phyloP scores from a whole-genome alignment of 1,284 basidiomycete species.

The Austroboletus olivaceoglutinosus region DNA sequence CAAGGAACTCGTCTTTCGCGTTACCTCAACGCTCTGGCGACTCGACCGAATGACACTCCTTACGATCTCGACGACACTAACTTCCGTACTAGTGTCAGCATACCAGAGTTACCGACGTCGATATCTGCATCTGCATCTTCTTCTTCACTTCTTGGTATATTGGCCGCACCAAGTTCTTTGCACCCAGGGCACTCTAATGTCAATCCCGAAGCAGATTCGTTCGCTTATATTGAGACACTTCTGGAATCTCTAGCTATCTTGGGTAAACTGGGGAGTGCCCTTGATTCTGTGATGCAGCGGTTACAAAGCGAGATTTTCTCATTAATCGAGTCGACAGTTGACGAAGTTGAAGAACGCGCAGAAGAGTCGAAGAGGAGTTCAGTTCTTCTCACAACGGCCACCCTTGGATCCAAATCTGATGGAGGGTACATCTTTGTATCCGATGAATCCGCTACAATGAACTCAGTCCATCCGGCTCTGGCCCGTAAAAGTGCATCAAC shows the following conservation, averaged over 20 bases:
- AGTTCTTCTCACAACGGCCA: slow-evolving; percentile 34
- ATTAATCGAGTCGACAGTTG: slow-evolving; percentile 84
- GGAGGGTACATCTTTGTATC: slow-evolving; percentile 52
- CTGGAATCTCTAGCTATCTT: slow-evolving; percentile 90
- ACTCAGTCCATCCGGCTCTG: slow-evolving; percentile 9
- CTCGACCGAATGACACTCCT: slow-evolving; percentile 80
- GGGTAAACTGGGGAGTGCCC: slow-evolving; percentile 81
- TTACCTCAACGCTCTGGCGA: slow-evolving; percentile 69
- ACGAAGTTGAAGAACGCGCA: slow-evolving; percentile 87
- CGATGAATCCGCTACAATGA: slow-evolving; percentile 26
- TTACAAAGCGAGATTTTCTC: slow-evolving; percentile 83
- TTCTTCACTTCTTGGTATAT: slow-evolving; percentile 24
- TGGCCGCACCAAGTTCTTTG: slow-evolving; percentile 13
- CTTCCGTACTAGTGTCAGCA: slow-evolving; percentile 32
- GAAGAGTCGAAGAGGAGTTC: slow-evolving; percentile 67
- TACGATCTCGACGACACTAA: slow-evolving; percentile 65
- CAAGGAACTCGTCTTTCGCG: slow-evolving; percentile 51
- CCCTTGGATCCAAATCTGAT: slow-evolving; percentile 37
- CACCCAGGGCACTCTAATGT: slow-evolving; percentile 21
- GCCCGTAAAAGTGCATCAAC: slow-evolving; percentile 25
- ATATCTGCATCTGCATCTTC: slow-evolving; percentile 30
- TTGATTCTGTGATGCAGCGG: slow-evolving; percentile 86
- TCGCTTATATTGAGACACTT: slow-evolving; percentile 91
- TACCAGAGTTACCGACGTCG: slow-evolving; percentile 27
- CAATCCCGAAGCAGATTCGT: slow-evolving; percentile 93